Percentiles rank a stretch among this genome's conserved stretches.
These are phyloP conservation scores for Elongisporangium prolatum DNA, from an alignment of 352 stramenopile genomes.

Conservation along the genomic window DNA sequence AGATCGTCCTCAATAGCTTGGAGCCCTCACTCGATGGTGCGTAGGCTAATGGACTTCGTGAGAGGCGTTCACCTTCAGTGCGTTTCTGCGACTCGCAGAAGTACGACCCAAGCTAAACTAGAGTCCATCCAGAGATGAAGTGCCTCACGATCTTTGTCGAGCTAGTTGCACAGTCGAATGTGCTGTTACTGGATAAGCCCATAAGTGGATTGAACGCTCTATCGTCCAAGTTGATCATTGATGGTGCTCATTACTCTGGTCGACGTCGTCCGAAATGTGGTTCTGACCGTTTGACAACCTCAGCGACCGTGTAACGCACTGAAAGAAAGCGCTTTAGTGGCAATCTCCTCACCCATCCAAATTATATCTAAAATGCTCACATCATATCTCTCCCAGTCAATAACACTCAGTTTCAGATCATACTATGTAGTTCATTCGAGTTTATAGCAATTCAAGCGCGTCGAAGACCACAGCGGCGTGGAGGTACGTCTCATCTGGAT, in stretches of 20 bases:
- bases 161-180: not conserved
- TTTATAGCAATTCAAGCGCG: constrained; percentile 39
- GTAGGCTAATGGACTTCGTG: not conserved
- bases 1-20: not conserved
- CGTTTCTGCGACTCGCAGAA: constrained; percentile 2
- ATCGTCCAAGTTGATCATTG: not conserved
- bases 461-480: constrained; percentile 42
- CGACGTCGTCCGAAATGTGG: not conserved
- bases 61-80: not conserved
- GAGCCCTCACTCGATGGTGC: not conserved
- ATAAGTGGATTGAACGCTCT: not conserved
- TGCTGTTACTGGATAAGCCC: not conserved
- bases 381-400: too few species aligned
- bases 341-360: too few species aligned
- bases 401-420: too few species aligned
- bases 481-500: constrained; percentile 34
- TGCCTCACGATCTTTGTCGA: not conserved
- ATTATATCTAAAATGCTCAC: too few species aligned
- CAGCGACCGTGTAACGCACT: too few species aligned
- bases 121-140: too few species aligned
- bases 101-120: not conserved
- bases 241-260: too few species aligned
- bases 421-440: too few species aligned
- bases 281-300: constrained; percentile 70
- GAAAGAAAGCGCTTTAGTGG: too few species aligned